These are phyloP conservation scores for Fusarium begoniae DNA, from an alignment of 2,329 filamentous ascomycete species.

Conservation along the genomic window DNA sequence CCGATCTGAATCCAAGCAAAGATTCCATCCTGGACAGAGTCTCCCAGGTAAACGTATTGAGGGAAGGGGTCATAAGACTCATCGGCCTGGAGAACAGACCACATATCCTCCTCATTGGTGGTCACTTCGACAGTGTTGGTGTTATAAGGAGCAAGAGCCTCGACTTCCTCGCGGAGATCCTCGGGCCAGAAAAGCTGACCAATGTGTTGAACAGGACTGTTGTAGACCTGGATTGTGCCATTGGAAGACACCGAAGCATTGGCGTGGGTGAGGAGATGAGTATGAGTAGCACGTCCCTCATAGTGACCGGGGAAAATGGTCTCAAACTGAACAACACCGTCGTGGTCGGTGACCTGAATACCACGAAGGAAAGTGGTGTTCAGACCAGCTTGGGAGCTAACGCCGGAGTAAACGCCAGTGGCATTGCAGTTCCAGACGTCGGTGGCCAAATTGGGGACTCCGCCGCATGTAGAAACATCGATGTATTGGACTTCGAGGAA, in stretches of 20 bases:
- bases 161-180: background rate
- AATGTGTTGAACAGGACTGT: constrained; percentile 8
- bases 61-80: constrained; percentile 15
- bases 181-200: constrained; percentile 16
- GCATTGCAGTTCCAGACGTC: constrained; percentile 15
- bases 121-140: background rate
- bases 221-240: constrained; percentile 7
- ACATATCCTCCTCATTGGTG: constrained; percentile 7
- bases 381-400: background rate
- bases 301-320: constrained; percentile 9
- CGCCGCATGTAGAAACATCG: background rate
- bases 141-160: background rate
- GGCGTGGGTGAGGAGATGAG: background rate
- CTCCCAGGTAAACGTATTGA: constrained; percentile 4
- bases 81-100: background rate
- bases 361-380: constrained; percentile 12
- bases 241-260: constrained; percentile 4
- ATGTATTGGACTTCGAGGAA: constrained; percentile 17
- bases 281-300: background rate
- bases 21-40: constrained; percentile 5
- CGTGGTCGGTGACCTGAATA: constrained; percentile 5
- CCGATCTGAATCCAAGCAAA: constrained; percentile 14
- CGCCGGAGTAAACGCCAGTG: constrained; percentile 3
- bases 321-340: constrained; percentile 6
- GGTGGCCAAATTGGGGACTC: background rate